phyloP scores from a whole-genome alignment of 1,284 basidiomycete species.

The Rhodotorula sp. region DNA sequence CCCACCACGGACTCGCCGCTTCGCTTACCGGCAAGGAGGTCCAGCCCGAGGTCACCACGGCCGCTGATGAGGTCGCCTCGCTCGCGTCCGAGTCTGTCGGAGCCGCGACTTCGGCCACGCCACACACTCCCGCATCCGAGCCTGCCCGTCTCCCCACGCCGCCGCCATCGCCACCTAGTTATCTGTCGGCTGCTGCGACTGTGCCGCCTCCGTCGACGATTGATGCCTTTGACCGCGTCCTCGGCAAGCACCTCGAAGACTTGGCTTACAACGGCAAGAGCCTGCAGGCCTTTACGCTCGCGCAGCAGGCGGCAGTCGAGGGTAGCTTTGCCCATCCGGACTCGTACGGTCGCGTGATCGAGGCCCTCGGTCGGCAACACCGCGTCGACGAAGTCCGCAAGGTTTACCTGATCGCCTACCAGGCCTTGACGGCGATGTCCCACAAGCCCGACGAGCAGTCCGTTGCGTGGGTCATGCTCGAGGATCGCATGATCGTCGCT shows the following conservation, averaged over 20 bases:
- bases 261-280: slow-evolving; percentile 30
- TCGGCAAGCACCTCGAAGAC: slow-evolving; percentile 29
- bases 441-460: slow-evolving; percentile 48
- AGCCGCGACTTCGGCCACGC: slow-evolving; percentile 22
- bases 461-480: slow-evolving; percentile 69
- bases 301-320: slow-evolving; percentile 49
- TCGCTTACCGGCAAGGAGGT: slow-evolving; percentile 14
- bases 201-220: slow-evolving; percentile 3
- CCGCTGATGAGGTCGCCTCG: slow-evolving; percentile 37
- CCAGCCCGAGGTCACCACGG: slow-evolving; percentile 3
- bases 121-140: slow-evolving; percentile 10
- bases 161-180: slow-evolving; percentile 34
- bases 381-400: slow-evolving; percentile 63
- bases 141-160: slow-evolving; percentile 26
- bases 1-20: slow-evolving; percentile 21
- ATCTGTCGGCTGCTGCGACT: slow-evolving; percentile 11
- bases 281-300: slow-evolving; percentile 44
- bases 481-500: slow-evolving; percentile 84
- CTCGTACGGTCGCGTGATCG: slow-evolving; percentile 64
- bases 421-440: slow-evolving; percentile 52
- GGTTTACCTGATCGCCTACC: slow-evolving; percentile 70
- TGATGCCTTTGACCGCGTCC: neutral
- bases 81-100: slow-evolving; percentile 6
- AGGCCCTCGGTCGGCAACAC: slow-evolving; percentile 61
- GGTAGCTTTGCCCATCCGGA: slow-evolving; percentile 59